Evolutionary conservation across 2,329 filamentous ascomycete genomes (phyloP), one percentile per base, ranked within the genome.

Genomic region (Pestalotiopsis sp.): DNA sequence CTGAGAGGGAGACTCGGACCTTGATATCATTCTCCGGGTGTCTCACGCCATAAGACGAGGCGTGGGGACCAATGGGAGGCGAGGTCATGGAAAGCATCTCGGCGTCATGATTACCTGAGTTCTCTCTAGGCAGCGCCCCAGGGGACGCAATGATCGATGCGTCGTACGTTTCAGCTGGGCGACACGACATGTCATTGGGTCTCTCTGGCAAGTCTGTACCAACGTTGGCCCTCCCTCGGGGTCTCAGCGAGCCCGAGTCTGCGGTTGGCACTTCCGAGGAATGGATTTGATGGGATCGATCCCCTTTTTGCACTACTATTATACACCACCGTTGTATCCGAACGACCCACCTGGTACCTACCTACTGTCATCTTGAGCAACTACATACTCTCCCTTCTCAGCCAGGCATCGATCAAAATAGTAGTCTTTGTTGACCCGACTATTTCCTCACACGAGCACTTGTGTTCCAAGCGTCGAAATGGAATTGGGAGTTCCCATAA

Each of bases 41-140:
- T 52, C 45, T n/a, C 45, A 52, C 45, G 45, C 45, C 45, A 52
- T 52, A 9, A 52, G 17, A n/a, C 45, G 20, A 52, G 45, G 45
- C 45, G 45, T 52, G 45, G 20, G 17, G 20, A 52, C 45, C n/a
- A 52, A 52, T 52, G n/a, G 17, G 20, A 4, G 20, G 20, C 45
- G 45, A 52, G 45, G 45, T n/a, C 20, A 27, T 5, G 57, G 45
- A n/a, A n/a, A 41, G 52, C 52, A 52, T 66, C 64, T 59, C 27
- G 17, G 64, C 64, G 64, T 66, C 64, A 66, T 66, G 64, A 66
- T 66, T 60, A 31, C 64, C 52, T 58, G 23, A 27, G 23, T 20
- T 20, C 23, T 7, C 31, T 45, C 36, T 14, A 60, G 64, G 52
- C 58, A 60, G 27, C 52, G 17, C 25, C 52, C 45, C 45, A 9